These are phyloP conservation scores for Podaxis carcinomalis DNA, from an alignment of 768 basidiomycete genomes.

Conservation along the genomic window DNA sequence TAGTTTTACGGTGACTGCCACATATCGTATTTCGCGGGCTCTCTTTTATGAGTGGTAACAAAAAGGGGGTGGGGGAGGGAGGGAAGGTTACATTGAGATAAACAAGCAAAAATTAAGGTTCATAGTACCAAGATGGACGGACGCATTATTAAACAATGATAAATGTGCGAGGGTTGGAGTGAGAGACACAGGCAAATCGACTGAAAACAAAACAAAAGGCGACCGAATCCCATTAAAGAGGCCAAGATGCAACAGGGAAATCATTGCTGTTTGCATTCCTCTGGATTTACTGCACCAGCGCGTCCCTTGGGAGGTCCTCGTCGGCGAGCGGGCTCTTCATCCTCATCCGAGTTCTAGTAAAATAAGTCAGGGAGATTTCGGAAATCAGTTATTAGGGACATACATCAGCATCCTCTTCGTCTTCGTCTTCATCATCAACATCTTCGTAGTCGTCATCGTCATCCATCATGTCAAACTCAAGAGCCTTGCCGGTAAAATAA, in stretches of 20 bases:
- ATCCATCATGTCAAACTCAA: conserved; percentile 70
- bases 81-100: neutral
- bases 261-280: conserved; percentile 93
- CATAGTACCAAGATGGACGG: neutral
- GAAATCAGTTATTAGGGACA: conserved; percentile 25
- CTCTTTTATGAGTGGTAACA: neutral
- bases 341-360: conserved; percentile 63
- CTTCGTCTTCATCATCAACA: conserved; percentile 56
- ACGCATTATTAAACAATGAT: neutral
- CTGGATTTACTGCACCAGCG: conserved; percentile 57
- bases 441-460: conserved; percentile 58
- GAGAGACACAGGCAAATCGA: neutral
- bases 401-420: conserved; percentile 44
- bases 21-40: neutral
- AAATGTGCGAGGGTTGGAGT: neutral
- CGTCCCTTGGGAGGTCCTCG: conserved; percentile 58
- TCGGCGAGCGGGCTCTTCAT: conserved; percentile 50
- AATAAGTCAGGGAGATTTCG: neutral
- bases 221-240: neutral
- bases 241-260: neutral
- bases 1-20: neutral
- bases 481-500: conserved; percentile 96
- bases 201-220: neutral
- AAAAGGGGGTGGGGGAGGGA: neutral
- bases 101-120: neutral